phyloP scores from a whole-genome alignment of 78 protist genomes.

The Cavenderia fasciculata region DNA sequence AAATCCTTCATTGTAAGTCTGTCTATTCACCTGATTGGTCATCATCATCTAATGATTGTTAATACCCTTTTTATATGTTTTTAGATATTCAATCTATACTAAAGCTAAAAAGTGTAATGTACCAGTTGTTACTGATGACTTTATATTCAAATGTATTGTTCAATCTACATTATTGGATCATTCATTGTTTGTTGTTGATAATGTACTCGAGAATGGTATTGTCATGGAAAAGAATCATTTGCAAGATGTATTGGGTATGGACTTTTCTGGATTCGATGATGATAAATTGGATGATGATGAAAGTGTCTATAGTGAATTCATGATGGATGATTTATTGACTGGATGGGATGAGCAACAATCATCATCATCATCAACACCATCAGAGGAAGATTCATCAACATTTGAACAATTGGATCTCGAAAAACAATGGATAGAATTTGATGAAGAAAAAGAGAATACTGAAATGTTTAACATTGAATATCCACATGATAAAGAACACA shows the following conservation, averaged over 20 bases:
- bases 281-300: neutral
- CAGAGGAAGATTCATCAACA: neutral
- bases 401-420: neutral
- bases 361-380: neutral
- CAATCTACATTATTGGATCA: too few species aligned
- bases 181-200: too few species aligned
- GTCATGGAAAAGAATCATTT: neutral
- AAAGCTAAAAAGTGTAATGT: neutral
- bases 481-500: too few species aligned
- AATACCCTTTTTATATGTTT: neutral
- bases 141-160: neutral
- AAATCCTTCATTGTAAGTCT: neutral
- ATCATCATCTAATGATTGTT: too few species aligned
- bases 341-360: neutral
- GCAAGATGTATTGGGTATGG: neutral
- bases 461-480: neutral
- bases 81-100: neutral
- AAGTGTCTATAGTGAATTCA: neutral
- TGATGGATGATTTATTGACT: neutral
- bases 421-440: neutral
- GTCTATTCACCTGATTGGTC: too few species aligned
- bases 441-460: neutral
- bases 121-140: slow-evolving; percentile 9
- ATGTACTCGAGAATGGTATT: neutral
- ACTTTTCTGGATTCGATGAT: neutral